Conservation (phyloP, 1,139 yeast genomes). For the Hemisphaericaspora subhashii region DNA sequence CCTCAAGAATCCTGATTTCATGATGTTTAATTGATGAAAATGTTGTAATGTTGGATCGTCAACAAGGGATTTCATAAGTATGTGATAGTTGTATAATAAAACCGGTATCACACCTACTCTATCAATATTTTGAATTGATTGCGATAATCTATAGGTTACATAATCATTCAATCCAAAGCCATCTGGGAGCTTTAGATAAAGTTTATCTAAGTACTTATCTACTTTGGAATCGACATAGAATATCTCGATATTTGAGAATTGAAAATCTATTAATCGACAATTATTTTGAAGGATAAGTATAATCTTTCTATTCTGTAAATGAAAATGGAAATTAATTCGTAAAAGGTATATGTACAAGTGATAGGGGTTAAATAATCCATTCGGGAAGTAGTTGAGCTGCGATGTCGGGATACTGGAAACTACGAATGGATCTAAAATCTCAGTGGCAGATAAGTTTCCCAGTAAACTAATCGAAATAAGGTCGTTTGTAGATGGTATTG, state of each 20-base stretch:
- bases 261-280: conserved; percentile 4
- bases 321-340: conserved; percentile 13
- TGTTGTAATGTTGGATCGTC: conserved; percentile 8
- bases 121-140: neutral
- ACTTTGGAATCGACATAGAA: conserved; percentile 17
- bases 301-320: conserved; percentile 10
- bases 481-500: neutral
- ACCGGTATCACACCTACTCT: conserved; percentile 4
- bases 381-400: conserved; percentile 13
- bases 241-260: conserved; percentile 21
- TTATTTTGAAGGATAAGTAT: conserved; percentile 12
- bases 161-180: conserved; percentile 23
- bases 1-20: conserved; percentile 1
- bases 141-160: conserved; percentile 12
- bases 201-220: conserved; percentile 16
- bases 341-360: conserved; percentile 13
- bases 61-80: conserved; percentile 5
- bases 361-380: conserved; percentile 13
- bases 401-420: conserved; percentile 8
- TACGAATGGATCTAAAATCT: conserved; percentile 20
- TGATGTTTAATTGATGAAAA: conserved; percentile 11
- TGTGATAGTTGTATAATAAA: conserved; percentile 6
- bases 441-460: conserved; percentile 19
- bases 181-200: conserved; percentile 18
- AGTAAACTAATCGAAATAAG: conserved; percentile 11